phyloP scores from a whole-genome alignment of 371 early-diverging fungal genomes.

The Mucor mucedo region DNA sequence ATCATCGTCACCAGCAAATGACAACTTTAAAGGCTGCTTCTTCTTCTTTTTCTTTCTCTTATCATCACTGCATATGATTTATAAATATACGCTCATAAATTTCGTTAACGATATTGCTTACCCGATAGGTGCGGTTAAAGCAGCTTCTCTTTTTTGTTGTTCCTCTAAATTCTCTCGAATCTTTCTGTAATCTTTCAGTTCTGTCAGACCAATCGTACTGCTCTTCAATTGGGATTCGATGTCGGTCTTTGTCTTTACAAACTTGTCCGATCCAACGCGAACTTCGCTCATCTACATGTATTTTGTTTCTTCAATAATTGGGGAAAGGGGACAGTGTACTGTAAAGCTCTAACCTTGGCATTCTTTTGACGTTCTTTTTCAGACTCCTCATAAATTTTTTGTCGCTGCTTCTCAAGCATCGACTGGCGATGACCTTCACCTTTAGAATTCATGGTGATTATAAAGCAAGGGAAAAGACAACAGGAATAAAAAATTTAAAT shows the following conservation, averaged over 20 bases:
- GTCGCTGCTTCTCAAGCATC: constrained; percentile 77
- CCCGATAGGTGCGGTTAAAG: constrained; percentile 62
- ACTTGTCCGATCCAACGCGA: constrained; percentile 80
- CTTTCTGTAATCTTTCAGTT: constrained; percentile 88
- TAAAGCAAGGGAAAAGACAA: constrained; percentile 5
- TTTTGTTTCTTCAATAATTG: constrained; percentile 11
- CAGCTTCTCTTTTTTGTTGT: constrained; percentile 78
- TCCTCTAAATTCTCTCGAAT: constrained; percentile 83
- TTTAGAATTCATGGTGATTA: constrained; percentile 52
- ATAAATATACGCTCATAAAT: neutral
- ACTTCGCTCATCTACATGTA: constrained; percentile 67
- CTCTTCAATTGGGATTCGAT: constrained; percentile 86
- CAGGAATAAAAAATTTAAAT: constrained; percentile 5
- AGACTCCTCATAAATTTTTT: constrained; percentile 74
- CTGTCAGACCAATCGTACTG: constrained; percentile 89
- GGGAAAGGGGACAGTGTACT: neutral
- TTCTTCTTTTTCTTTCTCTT: constrained; percentile 70
- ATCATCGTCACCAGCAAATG: constrained; percentile 68
- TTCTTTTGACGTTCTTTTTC: constrained; percentile 81
- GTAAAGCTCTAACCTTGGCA: constrained; percentile 57
- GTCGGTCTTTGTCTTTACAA: constrained; percentile 76
- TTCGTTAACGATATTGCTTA: constrained; percentile 14
- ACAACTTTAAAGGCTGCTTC: constrained; percentile 67
- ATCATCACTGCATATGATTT: constrained; percentile 44
- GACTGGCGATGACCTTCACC: constrained; percentile 73